Evolutionary conservation across 129 eudicot genomes (phyloP).

Genomic region (Artemisia tridentata): DNA sequence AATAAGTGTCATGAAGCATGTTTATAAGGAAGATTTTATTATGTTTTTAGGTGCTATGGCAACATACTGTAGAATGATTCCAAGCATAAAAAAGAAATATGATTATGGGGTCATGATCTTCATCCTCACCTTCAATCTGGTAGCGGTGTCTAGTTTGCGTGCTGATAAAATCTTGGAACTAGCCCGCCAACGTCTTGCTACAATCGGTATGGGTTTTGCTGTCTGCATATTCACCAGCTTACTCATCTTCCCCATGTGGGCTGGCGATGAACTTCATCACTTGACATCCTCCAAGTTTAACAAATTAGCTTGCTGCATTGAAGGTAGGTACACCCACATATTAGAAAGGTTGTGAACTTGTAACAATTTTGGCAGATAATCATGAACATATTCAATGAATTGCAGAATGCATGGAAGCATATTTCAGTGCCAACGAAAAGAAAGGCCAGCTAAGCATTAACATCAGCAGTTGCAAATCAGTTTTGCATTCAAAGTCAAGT

Average conservation of each 20-base stretch:
- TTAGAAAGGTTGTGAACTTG: constrained; percentile 26
- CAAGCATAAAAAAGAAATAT: constrained; percentile 59
- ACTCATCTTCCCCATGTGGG: constrained; percentile 71
- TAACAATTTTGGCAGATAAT: too few species aligned
- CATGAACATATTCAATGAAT: too few species aligned
- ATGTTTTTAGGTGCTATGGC: constrained; percentile 56
- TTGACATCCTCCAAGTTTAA: constrained; percentile 53
- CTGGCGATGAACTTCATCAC: constrained; percentile 67
- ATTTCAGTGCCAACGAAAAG: constrained; percentile 40
- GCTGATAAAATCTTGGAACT: constrained; percentile 54
- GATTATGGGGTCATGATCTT: constrained; percentile 90
- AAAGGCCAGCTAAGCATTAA: constrained; percentile 34
- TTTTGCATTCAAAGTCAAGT: constrained; percentile 61
- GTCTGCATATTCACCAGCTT: constrained; percentile 61
- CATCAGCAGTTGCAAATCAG: constrained; percentile 50
- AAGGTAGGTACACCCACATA: constrained; percentile 42
- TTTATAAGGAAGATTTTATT: constrained; percentile 6
- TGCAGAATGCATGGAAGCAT: too few species aligned
- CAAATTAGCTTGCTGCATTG: constrained; percentile 51
- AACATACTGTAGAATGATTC: constrained; percentile 66
- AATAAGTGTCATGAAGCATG: background rate
- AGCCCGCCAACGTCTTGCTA: constrained; percentile 58
- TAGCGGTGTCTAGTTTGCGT: constrained; percentile 59
- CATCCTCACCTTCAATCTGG: constrained; percentile 73
- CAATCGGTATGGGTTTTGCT: constrained; percentile 68